Evolutionary conservation across 2,329 filamentous ascomycete species (phyloP).

Genomic region (Lecanoromycetidae sp.): DNA sequence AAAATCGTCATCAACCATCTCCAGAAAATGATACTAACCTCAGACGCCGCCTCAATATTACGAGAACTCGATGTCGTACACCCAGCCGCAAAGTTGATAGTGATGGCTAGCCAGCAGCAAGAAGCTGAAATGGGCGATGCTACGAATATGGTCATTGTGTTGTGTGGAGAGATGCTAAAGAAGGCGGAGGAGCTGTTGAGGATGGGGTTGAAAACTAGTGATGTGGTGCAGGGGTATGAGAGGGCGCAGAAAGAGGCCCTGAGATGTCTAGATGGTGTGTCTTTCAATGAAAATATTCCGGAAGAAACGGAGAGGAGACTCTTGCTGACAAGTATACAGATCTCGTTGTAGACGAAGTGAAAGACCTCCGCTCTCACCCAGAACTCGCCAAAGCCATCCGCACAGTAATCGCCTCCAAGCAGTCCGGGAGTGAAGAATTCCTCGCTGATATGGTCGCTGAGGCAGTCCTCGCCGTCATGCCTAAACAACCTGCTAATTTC

Average conservation of each 20-base stretch:
- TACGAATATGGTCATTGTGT: constrained; percentile 90
- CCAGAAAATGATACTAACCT: constrained; percentile 98
- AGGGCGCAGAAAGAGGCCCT: constrained; percentile 83
- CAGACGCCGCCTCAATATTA: constrained; percentile 92
- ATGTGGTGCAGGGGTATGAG: constrained; percentile 93
- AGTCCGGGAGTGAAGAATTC: constrained; percentile 83
- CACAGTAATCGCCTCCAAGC: constrained; percentile 93
- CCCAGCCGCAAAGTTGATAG: constrained; percentile 89
- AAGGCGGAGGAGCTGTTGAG: constrained; percentile 94
- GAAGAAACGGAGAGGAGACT: background rate
- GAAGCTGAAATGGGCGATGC: constrained; percentile 98
- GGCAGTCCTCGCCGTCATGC: constrained; percentile 70
- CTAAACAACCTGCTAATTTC: constrained; percentile 91
- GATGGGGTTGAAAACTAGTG: constrained; percentile 96
- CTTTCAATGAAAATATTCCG: too few relatives aligned
- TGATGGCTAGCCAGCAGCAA: constrained; percentile 98
- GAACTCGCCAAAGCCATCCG: constrained; percentile 91
- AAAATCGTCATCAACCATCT: constrained; percentile 99
- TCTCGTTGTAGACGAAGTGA: constrained; percentile 79
- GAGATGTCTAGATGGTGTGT: constrained; percentile 60
- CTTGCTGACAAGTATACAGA: constrained; percentile 34
- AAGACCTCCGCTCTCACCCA: constrained; percentile 64
- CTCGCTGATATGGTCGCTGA: constrained; percentile 80
- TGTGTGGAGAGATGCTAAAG: constrained; percentile 87
- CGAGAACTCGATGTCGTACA: constrained; percentile 97